Evolutionary conservation across 495 filamentous ascomycete species (phyloP).

Genomic region (Friedmanniomyces endolithicus): DNA sequence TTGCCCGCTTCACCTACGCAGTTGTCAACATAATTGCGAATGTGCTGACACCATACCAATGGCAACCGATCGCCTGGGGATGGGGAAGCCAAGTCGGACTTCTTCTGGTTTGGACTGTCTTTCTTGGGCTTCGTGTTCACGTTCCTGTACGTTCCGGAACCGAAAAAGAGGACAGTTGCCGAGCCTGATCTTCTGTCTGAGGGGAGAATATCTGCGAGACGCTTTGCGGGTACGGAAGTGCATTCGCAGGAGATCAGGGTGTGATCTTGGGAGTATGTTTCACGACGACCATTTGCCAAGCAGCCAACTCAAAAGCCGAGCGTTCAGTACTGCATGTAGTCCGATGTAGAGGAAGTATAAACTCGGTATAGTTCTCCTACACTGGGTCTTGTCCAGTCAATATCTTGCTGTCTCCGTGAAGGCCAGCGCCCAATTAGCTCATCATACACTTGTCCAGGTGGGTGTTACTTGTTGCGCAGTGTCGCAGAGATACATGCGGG

Average conservation of each 20-base stretch:
- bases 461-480: too few species aligned
- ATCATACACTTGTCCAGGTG: too few species aligned
- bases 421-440: too few species aligned
- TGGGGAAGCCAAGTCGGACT: constrained; percentile 42
- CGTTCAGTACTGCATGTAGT: too few species aligned
- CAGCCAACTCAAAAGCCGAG: too few species aligned
- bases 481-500: too few species aligned
- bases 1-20: background rate
- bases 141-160: constrained; percentile 27
- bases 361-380: too few species aligned
- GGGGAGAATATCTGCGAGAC: constrained; percentile 22
- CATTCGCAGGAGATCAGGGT: background rate
- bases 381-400: too few species aligned
- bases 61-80: constrained; percentile 40
- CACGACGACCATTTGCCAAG: too few species aligned
- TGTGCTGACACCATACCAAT: constrained; percentile 30
- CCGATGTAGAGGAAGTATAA: too few species aligned
- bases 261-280: too few species aligned
- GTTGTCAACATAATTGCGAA: background rate
- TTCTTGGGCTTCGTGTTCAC: constrained; percentile 31
- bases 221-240: constrained; percentile 24
- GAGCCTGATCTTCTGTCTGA: constrained; percentile 31
- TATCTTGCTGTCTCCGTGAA: too few species aligned
- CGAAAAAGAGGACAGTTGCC: constrained; percentile 22
- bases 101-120: constrained; percentile 31